Evolutionary conservation across 768 basidiomycete genomes (phyloP), one percentile per base, ranked within the genome.

Genomic region (Mycena polygramma): DNA sequence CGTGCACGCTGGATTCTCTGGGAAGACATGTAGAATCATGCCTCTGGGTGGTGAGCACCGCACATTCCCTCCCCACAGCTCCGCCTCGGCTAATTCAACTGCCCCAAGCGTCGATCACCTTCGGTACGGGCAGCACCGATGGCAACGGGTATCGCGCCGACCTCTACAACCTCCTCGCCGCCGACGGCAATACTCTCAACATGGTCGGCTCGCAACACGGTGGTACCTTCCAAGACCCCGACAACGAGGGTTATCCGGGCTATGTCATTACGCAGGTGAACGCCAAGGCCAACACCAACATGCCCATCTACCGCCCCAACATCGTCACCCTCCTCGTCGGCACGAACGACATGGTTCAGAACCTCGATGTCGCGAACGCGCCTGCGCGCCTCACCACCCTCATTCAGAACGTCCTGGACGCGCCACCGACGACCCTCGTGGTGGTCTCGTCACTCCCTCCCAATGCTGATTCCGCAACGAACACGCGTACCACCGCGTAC

Each of bases 121-220:
- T 57, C 48, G 65, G 65, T 0, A 22, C 19, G 22, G 57, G 57
- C 0, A 58, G 57, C 24, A 66, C 35, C 22, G 57, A 66, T 57
- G 65, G 55, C 8, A 66, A 66, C 37, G 65, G 65, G 9, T 66
- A 58, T 46, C 65, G 65, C 36, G 57, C 35, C 43, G 57, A 49
- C 46, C 57, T 66, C 24, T 66, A 66, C 65, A 66, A 66, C 65
- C 65, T 66, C 57, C 65, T 66, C 65, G 65, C 65, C 57, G 57
- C 55, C 36, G 65, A 66, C 48, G 65, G 65, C 30, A 66, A 66
- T 48, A 51, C 46, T 15, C 45, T 66, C 15, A 52, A 66, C 57
- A 58, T 66, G 65, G 65, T 66, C 37, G 65, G 65, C 36, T 58
- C 57, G 17, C 65, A 66, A 22, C 24, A 43, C 15, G 46, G 55